Percentiles rank a stretch among this genome's conserved stretches.
Conservation (phyloP, 2,329 filamentous ascomycete genomes). For the Penicillium sp. region DNA sequence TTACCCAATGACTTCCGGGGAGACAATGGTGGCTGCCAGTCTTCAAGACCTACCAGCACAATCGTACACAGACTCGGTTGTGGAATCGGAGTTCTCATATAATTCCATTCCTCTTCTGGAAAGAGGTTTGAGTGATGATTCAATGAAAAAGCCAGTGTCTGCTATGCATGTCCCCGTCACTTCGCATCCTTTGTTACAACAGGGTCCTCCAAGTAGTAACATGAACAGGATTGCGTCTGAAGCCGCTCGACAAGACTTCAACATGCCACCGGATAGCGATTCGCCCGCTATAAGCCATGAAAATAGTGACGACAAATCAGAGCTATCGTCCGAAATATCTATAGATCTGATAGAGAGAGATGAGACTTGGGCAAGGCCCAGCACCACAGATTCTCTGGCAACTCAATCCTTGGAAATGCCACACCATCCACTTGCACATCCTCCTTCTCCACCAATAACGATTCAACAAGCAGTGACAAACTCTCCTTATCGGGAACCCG, state of each 20-base stretch:
- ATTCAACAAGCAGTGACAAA: constrained; percentile 36
- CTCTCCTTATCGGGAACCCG: constrained; percentile 27
- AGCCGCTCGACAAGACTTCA: constrained; percentile 46
- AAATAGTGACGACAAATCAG: constrained; percentile 48
- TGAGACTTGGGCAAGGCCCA: constrained; percentile 31
- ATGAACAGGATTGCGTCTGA: constrained; percentile 38
- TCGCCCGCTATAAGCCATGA: constrained; percentile 11
- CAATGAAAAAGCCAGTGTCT: constrained; percentile 45
- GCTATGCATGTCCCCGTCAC: constrained; percentile 17
- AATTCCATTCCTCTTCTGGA: constrained; percentile 74
- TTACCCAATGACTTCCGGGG: neutral
- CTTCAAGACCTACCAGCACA: constrained; percentile 28
- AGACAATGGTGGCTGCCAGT: neutral
- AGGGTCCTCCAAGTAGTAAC: constrained; percentile 23
- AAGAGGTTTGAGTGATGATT: constrained; percentile 52
- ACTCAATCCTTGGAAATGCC: constrained; percentile 40
- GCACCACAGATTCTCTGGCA: constrained; percentile 25
- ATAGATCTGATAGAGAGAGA: constrained; percentile 46
- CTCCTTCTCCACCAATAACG: constrained; percentile 45
- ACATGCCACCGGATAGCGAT: neutral
- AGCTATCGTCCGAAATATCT: constrained; percentile 49
- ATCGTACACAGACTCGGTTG: constrained; percentile 42
- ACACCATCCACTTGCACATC: constrained; percentile 43
- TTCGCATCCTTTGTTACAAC: constrained; percentile 25
- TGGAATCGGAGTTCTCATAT: constrained; percentile 69